Conservation (phyloP, 768 basidiomycete species). For the Mycena rosella region DNA sequence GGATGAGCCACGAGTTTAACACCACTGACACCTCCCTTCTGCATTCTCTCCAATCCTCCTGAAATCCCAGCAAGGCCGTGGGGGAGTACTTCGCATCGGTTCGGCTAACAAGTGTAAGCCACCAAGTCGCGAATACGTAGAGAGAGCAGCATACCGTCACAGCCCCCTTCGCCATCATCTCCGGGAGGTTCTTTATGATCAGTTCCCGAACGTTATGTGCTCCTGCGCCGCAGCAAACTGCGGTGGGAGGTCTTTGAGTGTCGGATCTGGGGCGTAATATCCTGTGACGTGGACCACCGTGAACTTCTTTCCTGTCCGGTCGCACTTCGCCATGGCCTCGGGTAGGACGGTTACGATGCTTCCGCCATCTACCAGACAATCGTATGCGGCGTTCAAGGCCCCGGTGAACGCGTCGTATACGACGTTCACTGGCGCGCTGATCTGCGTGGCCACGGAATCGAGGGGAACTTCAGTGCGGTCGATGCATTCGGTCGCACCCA, state of each 20-base stretch:
- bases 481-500: slow-evolving; percentile 51
- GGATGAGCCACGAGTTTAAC: slow-evolving; percentile 32
- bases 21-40: slow-evolving; percentile 14
- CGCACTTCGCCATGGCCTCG: background rate
- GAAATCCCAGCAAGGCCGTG: slow-evolving; percentile 58
- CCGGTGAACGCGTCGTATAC: slow-evolving; percentile 15
- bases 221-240: slow-evolving; percentile 37
- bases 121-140: background rate
- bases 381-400: slow-evolving; percentile 12
- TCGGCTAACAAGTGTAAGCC: slow-evolving; percentile 49
- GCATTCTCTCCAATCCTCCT: slow-evolving; percentile 49
- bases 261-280: too few species aligned
- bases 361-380: slow-evolving; percentile 7
- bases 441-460: background rate
- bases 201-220: slow-evolving; percentile 39
- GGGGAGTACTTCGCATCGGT: slow-evolving; percentile 54
- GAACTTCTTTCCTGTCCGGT: background rate
- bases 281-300: slow-evolving; percentile 1
- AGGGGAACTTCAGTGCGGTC: slow-evolving; percentile 32
- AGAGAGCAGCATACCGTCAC: slow-evolving; percentile 45
- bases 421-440: slow-evolving; percentile 9
- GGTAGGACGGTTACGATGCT: slow-evolving; percentile 10
- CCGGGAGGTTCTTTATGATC: slow-evolving; percentile 37
- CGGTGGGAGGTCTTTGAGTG: too few species aligned
- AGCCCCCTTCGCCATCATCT: slow-evolving; percentile 48